Conservation (phyloP, 2,329 filamentous ascomycete species). For the Talaromyces atroroseus region DNA sequence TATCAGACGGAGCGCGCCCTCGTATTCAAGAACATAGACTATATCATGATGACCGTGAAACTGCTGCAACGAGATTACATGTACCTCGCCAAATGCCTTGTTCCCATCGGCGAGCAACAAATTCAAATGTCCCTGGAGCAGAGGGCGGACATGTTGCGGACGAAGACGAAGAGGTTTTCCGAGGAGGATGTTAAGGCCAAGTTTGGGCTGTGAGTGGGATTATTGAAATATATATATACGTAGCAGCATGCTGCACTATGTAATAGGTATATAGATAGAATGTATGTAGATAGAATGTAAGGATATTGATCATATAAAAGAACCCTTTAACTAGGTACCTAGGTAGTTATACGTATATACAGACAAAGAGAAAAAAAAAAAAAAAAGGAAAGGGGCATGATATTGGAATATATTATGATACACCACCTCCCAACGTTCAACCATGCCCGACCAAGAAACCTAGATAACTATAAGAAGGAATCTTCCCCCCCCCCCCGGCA, state of each 20-base stretch:
- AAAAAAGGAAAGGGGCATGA: not conserved
- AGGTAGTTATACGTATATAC: not conserved
- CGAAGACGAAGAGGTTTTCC: slow-evolving; percentile 60
- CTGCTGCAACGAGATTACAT: slow-evolving; percentile 67
- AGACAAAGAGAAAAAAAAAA: too few species aligned
- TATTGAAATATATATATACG: not conserved
- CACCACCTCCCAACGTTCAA: slow-evolving; percentile 1
- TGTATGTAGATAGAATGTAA: not conserved
- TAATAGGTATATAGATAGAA: not conserved
- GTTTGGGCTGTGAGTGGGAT: slow-evolving; percentile 2
- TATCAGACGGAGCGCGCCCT: slow-evolving; percentile 65
- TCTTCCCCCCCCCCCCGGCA: too few species aligned
- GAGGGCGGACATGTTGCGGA: slow-evolving; percentile 56
- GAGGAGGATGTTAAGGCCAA: slow-evolving; percentile 54
- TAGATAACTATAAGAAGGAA: not conserved
- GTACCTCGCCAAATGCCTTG: slow-evolving; percentile 62
- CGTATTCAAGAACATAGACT: slow-evolving; percentile 77
- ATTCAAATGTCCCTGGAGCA: slow-evolving; percentile 61
- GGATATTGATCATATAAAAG: too few species aligned
- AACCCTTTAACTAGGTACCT: not conserved
- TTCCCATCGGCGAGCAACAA: slow-evolving; percentile 65
- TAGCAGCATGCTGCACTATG: not conserved
- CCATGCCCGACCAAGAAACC: too few species aligned
- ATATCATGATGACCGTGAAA: slow-evolving; percentile 66
- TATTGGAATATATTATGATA: slow-evolving; percentile 9